Base-by-base conservation (phyloP, 164 flowering plant genomes). In the Magnolia sinica region DNA sequence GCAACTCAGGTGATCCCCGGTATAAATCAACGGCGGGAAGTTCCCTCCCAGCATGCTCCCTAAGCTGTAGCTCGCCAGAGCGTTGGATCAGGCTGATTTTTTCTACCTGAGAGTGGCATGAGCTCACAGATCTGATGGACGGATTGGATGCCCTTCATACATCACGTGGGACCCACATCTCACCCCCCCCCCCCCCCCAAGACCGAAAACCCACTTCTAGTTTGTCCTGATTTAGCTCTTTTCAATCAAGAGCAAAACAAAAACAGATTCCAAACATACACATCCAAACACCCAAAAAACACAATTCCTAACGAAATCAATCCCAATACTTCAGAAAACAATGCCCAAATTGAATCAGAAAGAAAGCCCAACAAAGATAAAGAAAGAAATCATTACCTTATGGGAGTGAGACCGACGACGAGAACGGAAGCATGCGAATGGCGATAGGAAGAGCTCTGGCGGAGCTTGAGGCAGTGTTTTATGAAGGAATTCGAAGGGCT, bases 401-500 rank as follows among this genome's bases (percentile, higher is more conserved):
- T 90, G 18, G 95, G 97, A 18, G 93, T 91, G 68, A 88, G 58
- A n/a, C 98, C 97, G n/a, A 95, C 93, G 64, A 95, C 88, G 65
- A 95, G 87, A 76, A 80, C 92, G 5, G 89, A 89, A 64, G 85
- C 87, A 73, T 91, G 92, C 73, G 87, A 76, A 77, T 91, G 92
- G 72, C 99, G 97, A 82, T 92, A 95, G 68, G 92, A 86, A 49
- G 98, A 88, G 89, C 88, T 91, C 20, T 85, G 87, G 31, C 94
- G 89, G 50, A 95, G 97, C 89, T 93, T 95, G 78, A 91, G 67
- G 76, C 98, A 90, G 88, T 93, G 98, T 76, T 92, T 95, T 31
- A 93, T 92, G 74, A 95, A 91, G 14, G 97, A 91, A 86, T 95
- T 95, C 0, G 99, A 82, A 22, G 92, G 81, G 81, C 97, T 90